A percentile compares a stretch with the other conserved stretches of the same genome.
Evolutionary conservation across 495 filamentous ascomycete species (phyloP).

Genomic region (Ramalina intermedia): DNA sequence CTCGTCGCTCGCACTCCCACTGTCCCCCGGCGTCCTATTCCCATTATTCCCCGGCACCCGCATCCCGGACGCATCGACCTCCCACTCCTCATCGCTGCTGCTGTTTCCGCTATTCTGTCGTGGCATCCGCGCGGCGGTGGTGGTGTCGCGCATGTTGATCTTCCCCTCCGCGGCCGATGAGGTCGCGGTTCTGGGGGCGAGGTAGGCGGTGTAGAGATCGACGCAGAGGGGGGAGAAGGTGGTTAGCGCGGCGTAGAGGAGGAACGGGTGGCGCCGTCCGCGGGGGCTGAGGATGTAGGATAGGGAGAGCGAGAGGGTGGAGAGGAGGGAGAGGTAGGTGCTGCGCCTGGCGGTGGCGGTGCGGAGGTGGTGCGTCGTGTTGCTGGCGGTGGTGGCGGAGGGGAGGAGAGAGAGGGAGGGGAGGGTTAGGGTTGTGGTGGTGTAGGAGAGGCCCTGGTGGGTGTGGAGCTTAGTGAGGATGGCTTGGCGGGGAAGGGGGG

Average conservation of each 20-base stretch:
- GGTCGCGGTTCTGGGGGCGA: no score
- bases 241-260: slow-evolving; percentile 56
- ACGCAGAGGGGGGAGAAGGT: slow-evolving; percentile 41
- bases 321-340: slow-evolving; percentile 44
- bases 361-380: slow-evolving; percentile 48
- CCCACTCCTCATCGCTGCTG: no score
- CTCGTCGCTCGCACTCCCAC: slow-evolving; percentile 26
- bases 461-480: neutral
- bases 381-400: slow-evolving; percentile 48
- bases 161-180: no score
- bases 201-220: slow-evolving; percentile 13
- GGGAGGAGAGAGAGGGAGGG: slow-evolving; percentile 67
- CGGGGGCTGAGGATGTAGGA: slow-evolving; percentile 60
- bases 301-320: slow-evolving; percentile 48
- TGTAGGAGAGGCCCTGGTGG: slow-evolving; percentile 67
- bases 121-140: no score
- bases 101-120: no score
- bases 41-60: no score
- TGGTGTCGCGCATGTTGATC: no score
- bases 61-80: no score
- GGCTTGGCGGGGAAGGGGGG: neutral
- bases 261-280: slow-evolving; percentile 64
- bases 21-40: neutral
- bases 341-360: slow-evolving; percentile 42
- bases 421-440: slow-evolving; percentile 54